phyloP scores from a whole-genome alignment of 2,329 filamentous ascomycete genomes.

The Orbilia javanica region DNA sequence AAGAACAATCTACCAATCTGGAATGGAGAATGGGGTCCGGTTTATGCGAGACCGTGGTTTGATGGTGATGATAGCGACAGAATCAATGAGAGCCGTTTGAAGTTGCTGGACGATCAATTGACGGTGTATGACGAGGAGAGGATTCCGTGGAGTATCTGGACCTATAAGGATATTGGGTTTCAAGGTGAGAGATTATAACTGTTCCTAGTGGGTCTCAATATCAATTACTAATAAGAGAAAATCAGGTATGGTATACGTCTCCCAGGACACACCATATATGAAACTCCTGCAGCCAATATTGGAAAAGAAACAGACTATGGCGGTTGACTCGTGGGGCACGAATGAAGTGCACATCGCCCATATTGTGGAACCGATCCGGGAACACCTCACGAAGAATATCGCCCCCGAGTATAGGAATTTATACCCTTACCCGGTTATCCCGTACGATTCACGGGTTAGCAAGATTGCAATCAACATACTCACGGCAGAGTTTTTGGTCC shows the following conservation, averaged over 20 bases:
- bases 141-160: slow-evolving; percentile 73
- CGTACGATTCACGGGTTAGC: slow-evolving; percentile 68
- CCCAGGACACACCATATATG: slow-evolving; percentile 69
- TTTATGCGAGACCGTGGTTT: slow-evolving; percentile 67
- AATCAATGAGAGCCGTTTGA: slow-evolving; percentile 67
- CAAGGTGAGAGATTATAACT: slow-evolving; percentile 65
- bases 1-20: slow-evolving; percentile 66
- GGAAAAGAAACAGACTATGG: slow-evolving; percentile 70
- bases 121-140: slow-evolving; percentile 69
- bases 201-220: background rate
- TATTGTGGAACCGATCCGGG: slow-evolving; percentile 66
- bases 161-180: slow-evolving; percentile 72
- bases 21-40: slow-evolving; percentile 71
- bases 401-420: slow-evolving; percentile 65
- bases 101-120: slow-evolving; percentile 68
- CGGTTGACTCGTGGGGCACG: slow-evolving; percentile 72
- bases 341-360: slow-evolving; percentile 62
- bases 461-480: slow-evolving; percentile 68
- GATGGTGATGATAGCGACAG: slow-evolving; percentile 65
- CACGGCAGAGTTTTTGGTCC: slow-evolving; percentile 69
- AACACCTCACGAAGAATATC: slow-evolving; percentile 66
- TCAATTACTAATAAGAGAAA: background rate
- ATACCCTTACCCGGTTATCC: slow-evolving; percentile 69
- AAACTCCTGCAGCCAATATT: slow-evolving; percentile 69
- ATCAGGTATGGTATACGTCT: slow-evolving; percentile 68